Evolutionary conservation across 306 rosid genomes (phyloP).

Genomic region (Phaseolus lunatus): DNA sequence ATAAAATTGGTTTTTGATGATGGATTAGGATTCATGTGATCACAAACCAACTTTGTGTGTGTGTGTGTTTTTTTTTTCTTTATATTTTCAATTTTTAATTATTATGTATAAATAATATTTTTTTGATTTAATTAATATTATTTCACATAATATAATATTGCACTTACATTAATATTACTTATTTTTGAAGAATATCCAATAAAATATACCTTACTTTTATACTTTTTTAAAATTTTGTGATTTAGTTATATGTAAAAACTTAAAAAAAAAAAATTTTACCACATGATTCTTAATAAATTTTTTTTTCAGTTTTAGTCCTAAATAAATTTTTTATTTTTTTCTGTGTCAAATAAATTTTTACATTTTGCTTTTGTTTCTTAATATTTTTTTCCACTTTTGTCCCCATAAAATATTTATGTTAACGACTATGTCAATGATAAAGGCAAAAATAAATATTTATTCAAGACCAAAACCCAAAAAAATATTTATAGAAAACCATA

Average conservation of each 20-base stretch:
- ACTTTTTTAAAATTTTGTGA: not conserved
- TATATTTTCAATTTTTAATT: not conserved
- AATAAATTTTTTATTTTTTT: too few relatives aligned
- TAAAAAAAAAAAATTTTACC: too few relatives aligned
- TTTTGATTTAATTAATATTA: not conserved
- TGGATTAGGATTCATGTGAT: not conserved
- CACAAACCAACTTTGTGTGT: not conserved
- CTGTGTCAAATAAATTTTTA: too few relatives aligned
- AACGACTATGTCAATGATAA: too few relatives aligned
- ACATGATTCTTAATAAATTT: too few relatives aligned
- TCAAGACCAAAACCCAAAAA: too few relatives aligned
- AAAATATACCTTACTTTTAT: not conserved
- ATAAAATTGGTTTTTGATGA: not conserved
- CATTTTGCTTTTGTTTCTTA: too few relatives aligned
- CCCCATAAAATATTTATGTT: too few relatives aligned
- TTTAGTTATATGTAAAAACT: not conserved
- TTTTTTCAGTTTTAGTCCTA: too few relatives aligned
- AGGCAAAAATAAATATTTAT: too few relatives aligned
- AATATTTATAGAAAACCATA: too few relatives aligned
- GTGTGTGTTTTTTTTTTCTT: not conserved
- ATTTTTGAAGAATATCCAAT: not conserved
- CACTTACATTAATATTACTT: not conserved
- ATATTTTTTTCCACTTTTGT: too few relatives aligned
- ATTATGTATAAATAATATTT: not conserved
- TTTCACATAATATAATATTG: not conserved